These are phyloP conservation scores for Pogostemon cablin DNA, from an alignment of 257 asterid genomes.

Conservation along the genomic window DNA sequence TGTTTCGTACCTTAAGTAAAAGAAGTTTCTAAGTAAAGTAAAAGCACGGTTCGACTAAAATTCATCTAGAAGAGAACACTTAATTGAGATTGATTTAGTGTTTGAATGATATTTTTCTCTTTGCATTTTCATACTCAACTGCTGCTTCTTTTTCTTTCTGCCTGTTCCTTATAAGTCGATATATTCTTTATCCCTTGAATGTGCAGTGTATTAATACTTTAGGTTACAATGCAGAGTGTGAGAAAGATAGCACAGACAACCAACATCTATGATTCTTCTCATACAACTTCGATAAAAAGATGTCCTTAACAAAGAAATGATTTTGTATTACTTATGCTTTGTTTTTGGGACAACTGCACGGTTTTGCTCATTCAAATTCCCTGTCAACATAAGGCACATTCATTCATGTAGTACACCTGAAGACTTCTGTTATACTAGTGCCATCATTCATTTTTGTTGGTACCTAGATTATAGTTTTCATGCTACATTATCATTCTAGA, in stretches of 20 bases:
- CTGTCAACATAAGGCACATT: neutral
- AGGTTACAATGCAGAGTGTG: constrained; percentile 10
- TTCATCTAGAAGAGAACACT: neutral
- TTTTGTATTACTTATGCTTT: neutral
- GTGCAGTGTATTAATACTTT: neutral
- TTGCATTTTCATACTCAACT: constrained; percentile 1
- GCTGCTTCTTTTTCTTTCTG: neutral
- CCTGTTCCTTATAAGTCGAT: neutral
- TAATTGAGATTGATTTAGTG: constrained; percentile 23
- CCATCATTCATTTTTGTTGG: neutral
- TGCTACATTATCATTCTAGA: constrained; percentile 42
- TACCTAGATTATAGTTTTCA: constrained; percentile 11
- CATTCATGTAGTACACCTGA: neutral
- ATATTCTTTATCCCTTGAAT: constrained; percentile 2
- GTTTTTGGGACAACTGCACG: neutral
- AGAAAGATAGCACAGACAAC: neutral
- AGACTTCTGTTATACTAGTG: neutral
- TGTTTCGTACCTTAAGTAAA: constrained; percentile 22
- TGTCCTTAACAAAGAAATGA: constrained; percentile 2
- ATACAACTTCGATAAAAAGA: neutral
- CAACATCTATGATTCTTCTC: neutral
- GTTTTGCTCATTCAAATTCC: neutral
- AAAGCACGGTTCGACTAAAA: neutral
- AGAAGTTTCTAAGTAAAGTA: neutral
- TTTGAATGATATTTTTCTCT: constrained; percentile 7